Conservation (phyloP, 2,329 filamentous ascomycete species). For the Botrytis hyacinthi region DNA sequence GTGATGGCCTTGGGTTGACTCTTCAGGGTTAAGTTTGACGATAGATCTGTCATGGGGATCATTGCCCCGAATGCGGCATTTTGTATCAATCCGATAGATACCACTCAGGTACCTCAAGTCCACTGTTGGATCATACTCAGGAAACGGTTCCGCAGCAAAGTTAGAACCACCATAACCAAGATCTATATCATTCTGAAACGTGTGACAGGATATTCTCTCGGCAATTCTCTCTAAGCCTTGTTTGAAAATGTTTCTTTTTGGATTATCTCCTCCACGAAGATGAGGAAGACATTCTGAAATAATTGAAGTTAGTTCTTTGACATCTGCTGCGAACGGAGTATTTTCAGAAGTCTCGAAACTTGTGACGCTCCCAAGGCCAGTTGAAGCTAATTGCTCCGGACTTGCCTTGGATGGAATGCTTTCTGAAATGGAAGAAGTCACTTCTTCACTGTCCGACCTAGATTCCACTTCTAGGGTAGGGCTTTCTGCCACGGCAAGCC, state of each 20-base stretch:
- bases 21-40: not conserved
- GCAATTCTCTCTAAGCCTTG: not conserved
- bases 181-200: not conserved
- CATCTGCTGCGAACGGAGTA: not conserved
- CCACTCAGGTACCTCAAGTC: not conserved
- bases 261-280: not conserved
- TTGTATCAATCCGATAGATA: not conserved
- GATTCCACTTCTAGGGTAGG: not conserved
- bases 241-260: too few species aligned
- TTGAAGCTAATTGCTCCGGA: not conserved
- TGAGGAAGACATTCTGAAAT: not conserved
- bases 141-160: not conserved
- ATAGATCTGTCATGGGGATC: not conserved
- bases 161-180: constrained; percentile 6
- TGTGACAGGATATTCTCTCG: not conserved
- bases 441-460: not conserved
- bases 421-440: not conserved
- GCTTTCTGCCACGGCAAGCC: too few species aligned
- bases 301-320: not conserved
- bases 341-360: not conserved
- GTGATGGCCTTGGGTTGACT: not conserved
- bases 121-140: not conserved
- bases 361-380: not conserved
- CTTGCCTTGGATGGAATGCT: not conserved
- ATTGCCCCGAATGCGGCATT: not conserved